phyloP scores from a whole-genome alignment of 2,329 filamentous ascomycete genomes.

The Claviceps paspali region DNA sequence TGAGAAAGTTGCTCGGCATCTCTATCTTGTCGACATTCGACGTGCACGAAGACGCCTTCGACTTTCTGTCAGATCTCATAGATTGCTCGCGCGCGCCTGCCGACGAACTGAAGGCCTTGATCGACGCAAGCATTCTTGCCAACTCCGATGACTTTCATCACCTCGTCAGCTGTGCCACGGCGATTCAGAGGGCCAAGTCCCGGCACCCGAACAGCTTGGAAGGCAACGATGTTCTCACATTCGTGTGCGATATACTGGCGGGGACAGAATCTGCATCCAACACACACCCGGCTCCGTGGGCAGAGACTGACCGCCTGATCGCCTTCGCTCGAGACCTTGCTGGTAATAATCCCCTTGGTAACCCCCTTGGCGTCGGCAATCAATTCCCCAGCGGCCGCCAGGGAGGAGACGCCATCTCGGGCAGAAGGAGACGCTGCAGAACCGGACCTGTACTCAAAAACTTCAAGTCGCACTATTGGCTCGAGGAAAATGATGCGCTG shows the following conservation, averaged over 20 bases:
- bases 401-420: background rate
- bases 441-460: background rate
- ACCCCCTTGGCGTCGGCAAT: too few relatives aligned
- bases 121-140: slow-evolving; percentile 17
- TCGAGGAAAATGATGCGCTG: slow-evolving; percentile 3
- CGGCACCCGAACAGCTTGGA: slow-evolving; percentile 12
- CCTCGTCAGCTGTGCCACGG: slow-evolving; percentile 19
- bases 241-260: slow-evolving; percentile 14
- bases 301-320: slow-evolving; percentile 21
- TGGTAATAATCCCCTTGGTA: slow-evolving; percentile 9
- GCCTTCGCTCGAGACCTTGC: slow-evolving; percentile 15
- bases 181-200: slow-evolving; percentile 10
- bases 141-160: slow-evolving; percentile 20
- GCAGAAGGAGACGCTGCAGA: background rate
- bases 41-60: slow-evolving; percentile 14
- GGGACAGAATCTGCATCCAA: slow-evolving; percentile 3
- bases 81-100: slow-evolving; percentile 12
- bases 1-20: slow-evolving; percentile 1
- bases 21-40: slow-evolving; percentile 16
- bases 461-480: background rate
- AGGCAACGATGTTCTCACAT: slow-evolving; percentile 19
- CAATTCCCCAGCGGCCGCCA: background rate
- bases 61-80: slow-evolving; percentile 18
- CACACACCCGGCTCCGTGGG: slow-evolving; percentile 14
- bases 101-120: slow-evolving; percentile 14